phyloP scores from a whole-genome alignment of 768 basidiomycete species.

The Xerocomellus intermedius region DNA sequence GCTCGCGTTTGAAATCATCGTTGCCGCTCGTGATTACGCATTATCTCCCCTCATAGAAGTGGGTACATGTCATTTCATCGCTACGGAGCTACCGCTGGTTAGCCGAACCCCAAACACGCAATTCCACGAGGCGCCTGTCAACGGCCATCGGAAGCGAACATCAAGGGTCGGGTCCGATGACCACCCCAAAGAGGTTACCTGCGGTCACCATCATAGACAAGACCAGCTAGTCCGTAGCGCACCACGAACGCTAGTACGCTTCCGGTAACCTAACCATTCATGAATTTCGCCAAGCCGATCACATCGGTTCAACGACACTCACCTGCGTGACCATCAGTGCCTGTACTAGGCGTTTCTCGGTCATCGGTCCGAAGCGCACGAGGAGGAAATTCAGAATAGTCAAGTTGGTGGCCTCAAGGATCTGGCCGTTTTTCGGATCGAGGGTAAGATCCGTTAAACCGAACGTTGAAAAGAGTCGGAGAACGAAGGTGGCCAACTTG shows the following conservation, averaged over 20 bases:
- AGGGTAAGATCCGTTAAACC: conserved; percentile 64
- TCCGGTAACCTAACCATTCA: conserved; percentile 53
- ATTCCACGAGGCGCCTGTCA: not conserved
- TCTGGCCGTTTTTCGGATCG: conserved; percentile 52
- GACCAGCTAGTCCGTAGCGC: conserved; percentile 84
- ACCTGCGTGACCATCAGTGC: conserved; percentile 77
- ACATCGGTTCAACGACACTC: conserved; percentile 7
- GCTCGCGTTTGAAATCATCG: not conserved
- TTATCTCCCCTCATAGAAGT: conserved; percentile 14
- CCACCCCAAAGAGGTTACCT: conserved; percentile 40
- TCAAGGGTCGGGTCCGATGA: not conserved
- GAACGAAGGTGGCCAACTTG: conserved; percentile 47
- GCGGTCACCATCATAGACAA: conserved; percentile 92
- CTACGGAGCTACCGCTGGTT: not conserved
- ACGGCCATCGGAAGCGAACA: no score
- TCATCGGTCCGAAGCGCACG: conserved; percentile 78
- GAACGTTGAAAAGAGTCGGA: conserved; percentile 59
- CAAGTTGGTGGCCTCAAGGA: conserved; percentile 79
- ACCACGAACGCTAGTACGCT: conserved; percentile 82
- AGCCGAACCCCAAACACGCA: not conserved
- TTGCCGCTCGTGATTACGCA: conserved; percentile 24
- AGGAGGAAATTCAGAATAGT: conserved; percentile 90
- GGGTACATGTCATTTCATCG: not conserved
- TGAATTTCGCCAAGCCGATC: conserved; percentile 4
- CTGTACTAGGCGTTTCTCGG: conserved; percentile 75